Conservation (phyloP, 2,329 filamentous ascomycete genomes). For the Stachybotrys chlorohalonatus region DNA sequence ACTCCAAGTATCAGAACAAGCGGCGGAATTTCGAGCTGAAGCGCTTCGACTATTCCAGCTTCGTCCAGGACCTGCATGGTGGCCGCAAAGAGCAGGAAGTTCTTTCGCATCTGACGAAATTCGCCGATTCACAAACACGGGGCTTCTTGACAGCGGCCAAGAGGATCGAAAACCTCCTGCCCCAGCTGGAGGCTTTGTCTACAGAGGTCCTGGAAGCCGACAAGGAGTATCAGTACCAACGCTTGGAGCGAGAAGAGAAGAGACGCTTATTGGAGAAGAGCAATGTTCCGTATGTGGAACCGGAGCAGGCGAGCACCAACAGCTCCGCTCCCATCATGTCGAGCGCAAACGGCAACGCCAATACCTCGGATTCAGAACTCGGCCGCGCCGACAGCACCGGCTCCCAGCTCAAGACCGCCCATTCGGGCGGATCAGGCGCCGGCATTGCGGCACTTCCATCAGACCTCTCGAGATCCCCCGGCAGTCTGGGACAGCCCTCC, state of each 20-base stretch:
- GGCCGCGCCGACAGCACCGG: constrained; percentile 66
- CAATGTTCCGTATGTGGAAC: constrained; percentile 63
- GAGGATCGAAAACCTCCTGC: constrained; percentile 77
- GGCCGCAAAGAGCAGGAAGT: constrained; percentile 98
- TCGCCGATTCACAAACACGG: constrained; percentile 81
- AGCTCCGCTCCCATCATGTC: constrained; percentile 20
- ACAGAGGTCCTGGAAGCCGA: constrained; percentile 87
- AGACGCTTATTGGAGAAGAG: constrained; percentile 82
- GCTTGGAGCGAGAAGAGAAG: constrained; percentile 94
- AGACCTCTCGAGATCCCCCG: constrained; percentile 49
- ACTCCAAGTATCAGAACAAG: constrained; percentile 93
- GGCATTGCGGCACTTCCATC: constrained; percentile 16
- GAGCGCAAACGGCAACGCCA: constrained; percentile 33
- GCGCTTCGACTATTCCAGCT: constrained; percentile 96
- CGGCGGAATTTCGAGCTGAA: constrained; percentile 92
- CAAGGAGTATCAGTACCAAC: constrained; percentile 92
- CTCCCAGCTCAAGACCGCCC: constrained; percentile 51
- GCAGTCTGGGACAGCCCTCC: constrained; percentile 36
- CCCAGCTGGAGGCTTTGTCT: constrained; percentile 81
- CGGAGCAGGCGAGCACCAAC: constrained; percentile 45
- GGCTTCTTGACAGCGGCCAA: constrained; percentile 76
- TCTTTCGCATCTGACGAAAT: constrained; percentile 86
- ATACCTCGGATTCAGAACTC: constrained; percentile 57
- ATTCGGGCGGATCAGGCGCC: constrained; percentile 32
- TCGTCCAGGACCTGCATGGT: constrained; percentile 98